Conservation (phyloP, 2,329 filamentous ascomycete species). For the Scedosporium dehoogii region DNA sequence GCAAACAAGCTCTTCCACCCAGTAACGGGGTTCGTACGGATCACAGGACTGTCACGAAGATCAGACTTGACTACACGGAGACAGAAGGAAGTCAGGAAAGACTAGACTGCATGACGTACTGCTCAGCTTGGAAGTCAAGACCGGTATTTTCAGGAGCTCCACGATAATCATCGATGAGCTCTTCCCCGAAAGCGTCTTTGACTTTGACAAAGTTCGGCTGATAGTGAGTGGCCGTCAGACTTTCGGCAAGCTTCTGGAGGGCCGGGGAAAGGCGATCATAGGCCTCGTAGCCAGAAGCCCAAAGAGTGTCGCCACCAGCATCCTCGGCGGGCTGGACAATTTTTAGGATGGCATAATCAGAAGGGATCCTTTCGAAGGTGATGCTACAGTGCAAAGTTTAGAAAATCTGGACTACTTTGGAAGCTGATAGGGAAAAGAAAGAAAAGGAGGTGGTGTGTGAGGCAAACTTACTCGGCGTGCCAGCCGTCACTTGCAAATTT, state of each 20-base stretch:
- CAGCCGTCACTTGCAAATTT: slow-evolving; percentile 25
- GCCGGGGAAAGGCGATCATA: slow-evolving; percentile 52
- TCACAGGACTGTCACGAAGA: slow-evolving; percentile 31
- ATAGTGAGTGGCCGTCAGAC: slow-evolving; percentile 44
- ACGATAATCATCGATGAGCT: slow-evolving; percentile 30
- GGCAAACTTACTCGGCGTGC: slow-evolving; percentile 30
- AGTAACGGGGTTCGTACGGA: slow-evolving; percentile 48
- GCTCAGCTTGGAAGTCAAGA: slow-evolving; percentile 38
- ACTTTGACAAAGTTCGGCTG: slow-evolving; percentile 43
- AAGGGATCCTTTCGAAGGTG: slow-evolving; percentile 52
- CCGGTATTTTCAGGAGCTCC: slow-evolving; percentile 42
- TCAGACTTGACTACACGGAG: slow-evolving; percentile 18
- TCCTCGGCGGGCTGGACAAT: slow-evolving; percentile 43
- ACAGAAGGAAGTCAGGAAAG: neutral
- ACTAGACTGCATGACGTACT: slow-evolving; percentile 18
- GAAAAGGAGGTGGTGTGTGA: neutral
- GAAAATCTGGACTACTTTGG: neutral
- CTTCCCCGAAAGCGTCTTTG: slow-evolving; percentile 34
- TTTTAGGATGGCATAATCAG: slow-evolving; percentile 54
- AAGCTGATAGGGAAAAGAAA: neutral
- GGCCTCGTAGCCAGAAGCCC: slow-evolving; percentile 57
- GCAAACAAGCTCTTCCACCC: slow-evolving; percentile 48
- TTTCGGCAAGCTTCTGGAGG: slow-evolving; percentile 48
- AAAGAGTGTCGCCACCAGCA: slow-evolving; percentile 51
- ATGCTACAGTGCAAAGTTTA: slow-evolving; percentile 24